Conservation (phyloP, 2,329 filamentous ascomycete genomes). For the Arthroderma uncinatum region DNA sequence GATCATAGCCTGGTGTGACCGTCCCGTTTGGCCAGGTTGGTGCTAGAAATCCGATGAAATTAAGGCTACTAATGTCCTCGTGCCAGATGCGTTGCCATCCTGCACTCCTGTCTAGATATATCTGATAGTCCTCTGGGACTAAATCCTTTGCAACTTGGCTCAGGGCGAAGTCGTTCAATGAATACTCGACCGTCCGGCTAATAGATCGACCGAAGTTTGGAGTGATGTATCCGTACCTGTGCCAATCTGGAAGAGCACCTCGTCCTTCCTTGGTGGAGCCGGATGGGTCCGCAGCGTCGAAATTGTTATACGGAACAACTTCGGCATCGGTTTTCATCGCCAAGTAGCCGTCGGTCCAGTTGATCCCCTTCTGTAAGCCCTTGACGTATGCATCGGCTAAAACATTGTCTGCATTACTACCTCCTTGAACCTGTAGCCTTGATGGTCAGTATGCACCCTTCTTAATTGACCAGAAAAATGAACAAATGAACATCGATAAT, state of each 20-base stretch:
- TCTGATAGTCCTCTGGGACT: constrained; percentile 33
- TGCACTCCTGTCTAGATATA: constrained; percentile 22
- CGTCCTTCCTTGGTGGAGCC: constrained; percentile 57
- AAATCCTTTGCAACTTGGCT: constrained; percentile 45
- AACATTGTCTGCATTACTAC: constrained; percentile 60
- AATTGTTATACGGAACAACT: constrained; percentile 50
- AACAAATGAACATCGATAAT: not conserved
- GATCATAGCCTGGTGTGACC: constrained; percentile 37
- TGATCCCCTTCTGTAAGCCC: constrained; percentile 49
- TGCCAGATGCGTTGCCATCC: constrained; percentile 16
- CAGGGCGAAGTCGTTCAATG: constrained; percentile 52
- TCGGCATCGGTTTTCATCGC: constrained; percentile 60
- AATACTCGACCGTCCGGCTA: constrained; percentile 56
- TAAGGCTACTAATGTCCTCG: constrained; percentile 10
- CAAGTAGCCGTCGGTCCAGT: constrained; percentile 54
- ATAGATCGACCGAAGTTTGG: constrained; percentile 48
- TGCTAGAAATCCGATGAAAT: constrained; percentile 47
- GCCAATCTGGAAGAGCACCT: constrained; percentile 59
- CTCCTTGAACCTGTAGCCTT: constrained; percentile 46
- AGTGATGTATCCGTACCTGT: constrained; percentile 53
- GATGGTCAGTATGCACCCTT: not conserved
- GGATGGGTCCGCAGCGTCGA: constrained; percentile 42
- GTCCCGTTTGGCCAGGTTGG: constrained; percentile 42
- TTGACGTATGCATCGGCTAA: constrained; percentile 64
- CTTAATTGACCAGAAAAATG: not conserved